These are phyloP conservation scores for Wallemia ichthyophaga DNA, from an alignment of 1,284 basidiomycete genomes.

Conservation along the genomic window DNA sequence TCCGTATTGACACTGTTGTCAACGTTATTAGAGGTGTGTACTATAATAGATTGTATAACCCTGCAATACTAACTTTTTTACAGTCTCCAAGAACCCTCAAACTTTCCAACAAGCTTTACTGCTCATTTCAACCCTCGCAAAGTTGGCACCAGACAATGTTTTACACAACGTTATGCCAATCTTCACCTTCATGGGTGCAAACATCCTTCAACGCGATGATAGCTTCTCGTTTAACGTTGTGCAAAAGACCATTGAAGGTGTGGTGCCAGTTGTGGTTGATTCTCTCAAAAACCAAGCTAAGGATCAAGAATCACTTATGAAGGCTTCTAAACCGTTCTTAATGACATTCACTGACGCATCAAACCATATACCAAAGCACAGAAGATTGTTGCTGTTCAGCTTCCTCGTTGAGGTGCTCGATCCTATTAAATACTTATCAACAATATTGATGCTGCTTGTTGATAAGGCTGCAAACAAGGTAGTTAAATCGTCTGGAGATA, in stretches of 20 bases:
- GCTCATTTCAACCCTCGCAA: conserved; percentile 57
- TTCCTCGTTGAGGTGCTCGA: conserved; percentile 71
- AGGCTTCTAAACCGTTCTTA: conserved; percentile 26
- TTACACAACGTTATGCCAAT: conserved; percentile 92
- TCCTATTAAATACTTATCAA: conserved; percentile 46
- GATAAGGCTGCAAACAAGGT: conserved; percentile 45
- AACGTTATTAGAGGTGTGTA: conserved; percentile 65
- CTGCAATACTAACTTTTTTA: conserved; percentile 1
- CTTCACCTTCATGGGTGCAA: conserved; percentile 96
- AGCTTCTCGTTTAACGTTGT: conserved; percentile 82
- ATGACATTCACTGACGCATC: conserved; percentile 68
- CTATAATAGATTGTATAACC: no score
- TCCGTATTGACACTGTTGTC: conserved; percentile 44
- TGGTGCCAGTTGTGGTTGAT: conserved; percentile 69
- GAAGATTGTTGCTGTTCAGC: conserved; percentile 60
- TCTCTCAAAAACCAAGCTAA: conserved; percentile 15
- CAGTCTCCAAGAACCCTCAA: conserved; percentile 67
- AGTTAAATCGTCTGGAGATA: conserved; percentile 28
- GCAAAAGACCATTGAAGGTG: conserved; percentile 75
- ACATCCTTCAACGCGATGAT: conserved; percentile 85
- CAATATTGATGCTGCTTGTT: conserved; percentile 55
- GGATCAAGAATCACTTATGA: conserved; percentile 1
- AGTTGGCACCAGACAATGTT: conserved; percentile 61
- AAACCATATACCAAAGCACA: conserved; percentile 57
- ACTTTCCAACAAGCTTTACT: conserved; percentile 78